Conservation (phyloP, 2,329 filamentous ascomycete species). For the Fusarium bulbicola region DNA sequence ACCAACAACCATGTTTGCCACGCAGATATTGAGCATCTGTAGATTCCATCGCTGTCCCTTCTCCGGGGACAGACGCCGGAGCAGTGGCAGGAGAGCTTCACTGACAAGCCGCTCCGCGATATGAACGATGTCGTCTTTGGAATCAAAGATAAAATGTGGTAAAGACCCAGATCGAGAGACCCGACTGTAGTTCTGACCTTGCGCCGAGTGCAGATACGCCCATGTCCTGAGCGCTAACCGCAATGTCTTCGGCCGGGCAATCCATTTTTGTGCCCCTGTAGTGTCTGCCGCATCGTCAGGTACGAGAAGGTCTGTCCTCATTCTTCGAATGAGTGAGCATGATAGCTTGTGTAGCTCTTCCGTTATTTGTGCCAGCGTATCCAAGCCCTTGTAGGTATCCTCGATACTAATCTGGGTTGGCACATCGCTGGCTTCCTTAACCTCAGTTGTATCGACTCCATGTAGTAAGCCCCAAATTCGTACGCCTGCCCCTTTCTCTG, state of each 20-base stretch:
- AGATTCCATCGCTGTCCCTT: slow-evolving; percentile 76
- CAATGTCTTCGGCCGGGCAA: slow-evolving; percentile 82
- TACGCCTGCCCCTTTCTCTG: slow-evolving; percentile 74
- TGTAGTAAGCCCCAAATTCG: slow-evolving; percentile 83
- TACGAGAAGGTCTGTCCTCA: slow-evolving; percentile 79
- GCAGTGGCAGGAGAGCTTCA: slow-evolving; percentile 75
- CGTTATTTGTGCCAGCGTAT: slow-evolving; percentile 69
- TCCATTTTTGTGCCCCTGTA: slow-evolving; percentile 63
- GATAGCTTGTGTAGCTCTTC: slow-evolving; percentile 76
- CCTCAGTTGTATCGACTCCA: slow-evolving; percentile 79
- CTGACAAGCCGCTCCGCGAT: slow-evolving; percentile 75
- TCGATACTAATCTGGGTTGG: slow-evolving; percentile 94
- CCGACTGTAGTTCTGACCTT: slow-evolving; percentile 70
- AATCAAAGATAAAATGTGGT: slow-evolving; percentile 76
- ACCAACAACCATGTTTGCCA: slow-evolving; percentile 79
- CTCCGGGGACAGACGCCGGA: slow-evolving; percentile 77
- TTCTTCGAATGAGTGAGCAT: slow-evolving; percentile 76
- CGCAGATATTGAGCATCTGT: slow-evolving; percentile 85
- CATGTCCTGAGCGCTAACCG: slow-evolving; percentile 80
- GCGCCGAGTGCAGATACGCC: slow-evolving; percentile 50
- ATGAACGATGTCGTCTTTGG: slow-evolving; percentile 64
- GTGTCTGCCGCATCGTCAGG: slow-evolving; percentile 52
- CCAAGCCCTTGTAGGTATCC: slow-evolving; percentile 83
- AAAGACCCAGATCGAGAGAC: slow-evolving; percentile 79
- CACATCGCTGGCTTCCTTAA: slow-evolving; percentile 74